phyloP scores from a whole-genome alignment of 2,329 filamentous ascomycete species.

The Scedosporium apiospermum region DNA sequence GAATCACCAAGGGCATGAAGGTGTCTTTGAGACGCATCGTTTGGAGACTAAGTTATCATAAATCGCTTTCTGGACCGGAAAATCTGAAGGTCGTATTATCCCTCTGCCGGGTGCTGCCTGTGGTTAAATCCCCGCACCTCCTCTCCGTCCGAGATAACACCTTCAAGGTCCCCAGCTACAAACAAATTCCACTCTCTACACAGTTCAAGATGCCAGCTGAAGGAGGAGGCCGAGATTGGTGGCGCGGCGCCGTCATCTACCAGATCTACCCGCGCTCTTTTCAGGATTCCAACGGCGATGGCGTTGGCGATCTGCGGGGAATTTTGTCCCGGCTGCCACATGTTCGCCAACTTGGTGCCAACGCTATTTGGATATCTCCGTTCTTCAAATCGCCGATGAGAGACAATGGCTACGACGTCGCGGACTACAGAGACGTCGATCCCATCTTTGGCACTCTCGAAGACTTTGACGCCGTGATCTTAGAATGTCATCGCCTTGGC shows the following conservation, averaged over 20 bases:
- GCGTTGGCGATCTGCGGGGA: conserved; percentile 44
- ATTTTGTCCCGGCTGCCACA: conserved; percentile 50
- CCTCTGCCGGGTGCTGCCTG: too few species aligned
- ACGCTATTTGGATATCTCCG: conserved; percentile 46
- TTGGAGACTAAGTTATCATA: too few species aligned
- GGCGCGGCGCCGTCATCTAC: conserved; percentile 52
- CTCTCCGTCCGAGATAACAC: too few species aligned
- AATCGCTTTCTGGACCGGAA: too few species aligned
- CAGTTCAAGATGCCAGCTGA: background rate
- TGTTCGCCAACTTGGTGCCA: conserved; percentile 42
- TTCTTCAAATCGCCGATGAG: conserved; percentile 45
- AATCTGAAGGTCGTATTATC: too few species aligned
- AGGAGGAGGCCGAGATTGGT: conserved; percentile 31
- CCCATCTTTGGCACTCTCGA: conserved; percentile 57
- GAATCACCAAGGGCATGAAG: too few species aligned
- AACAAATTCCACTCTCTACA: too few species aligned
- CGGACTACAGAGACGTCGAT: conserved; percentile 58
- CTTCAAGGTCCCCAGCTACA: too few species aligned
- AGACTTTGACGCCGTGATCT: conserved; percentile 56
- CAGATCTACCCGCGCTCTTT: conserved; percentile 55
- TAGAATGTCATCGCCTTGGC: conserved; percentile 47
- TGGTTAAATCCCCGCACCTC: too few species aligned
- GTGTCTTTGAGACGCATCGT: too few species aligned
- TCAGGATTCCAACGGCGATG: conserved; percentile 46
- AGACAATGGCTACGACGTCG: conserved; percentile 57